phyloP scores from a whole-genome alignment of 176 grass and related monocot species.

The Musa troglodytarum region DNA sequence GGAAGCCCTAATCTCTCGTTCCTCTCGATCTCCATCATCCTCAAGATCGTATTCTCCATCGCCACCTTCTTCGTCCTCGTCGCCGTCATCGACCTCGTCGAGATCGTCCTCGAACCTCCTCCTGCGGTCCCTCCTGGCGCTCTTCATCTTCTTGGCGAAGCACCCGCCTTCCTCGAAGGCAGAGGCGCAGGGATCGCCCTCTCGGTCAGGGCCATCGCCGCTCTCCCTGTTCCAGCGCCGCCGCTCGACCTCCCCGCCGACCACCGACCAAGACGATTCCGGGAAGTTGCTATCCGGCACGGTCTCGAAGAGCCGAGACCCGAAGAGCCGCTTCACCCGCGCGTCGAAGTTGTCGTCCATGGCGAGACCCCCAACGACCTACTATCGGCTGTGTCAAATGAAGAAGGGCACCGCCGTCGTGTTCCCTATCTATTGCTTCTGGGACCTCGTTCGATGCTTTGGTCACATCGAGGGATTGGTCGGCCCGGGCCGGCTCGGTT shows the following conservation, averaged over 20 bases:
- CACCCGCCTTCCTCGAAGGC: slow-evolving; percentile 63
- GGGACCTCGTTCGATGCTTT: too few species aligned
- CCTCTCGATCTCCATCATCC: slow-evolving; percentile 38
- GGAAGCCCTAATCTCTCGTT: slow-evolving; percentile 60
- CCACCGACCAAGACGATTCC: slow-evolving; percentile 64
- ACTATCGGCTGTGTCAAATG: too few species aligned
- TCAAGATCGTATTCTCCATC: slow-evolving; percentile 8
- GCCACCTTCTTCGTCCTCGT: neutral
- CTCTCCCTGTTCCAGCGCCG: slow-evolving; percentile 54
- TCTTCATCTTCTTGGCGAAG: slow-evolving; percentile 39
- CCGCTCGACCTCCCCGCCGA: slow-evolving; percentile 66
- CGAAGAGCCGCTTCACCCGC: slow-evolving; percentile 90
- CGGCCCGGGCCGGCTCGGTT: too few species aligned
- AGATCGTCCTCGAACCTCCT: slow-evolving; percentile 37
- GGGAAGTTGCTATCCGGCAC: slow-evolving; percentile 64
- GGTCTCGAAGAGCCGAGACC: slow-evolving; percentile 58
- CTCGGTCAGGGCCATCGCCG: slow-evolving; percentile 29
- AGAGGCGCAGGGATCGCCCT: slow-evolving; percentile 60
- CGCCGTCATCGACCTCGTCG: slow-evolving; percentile 21
- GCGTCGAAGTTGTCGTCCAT: slow-evolving; percentile 59
- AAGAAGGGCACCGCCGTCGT: too few species aligned
- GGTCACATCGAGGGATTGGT: too few species aligned
- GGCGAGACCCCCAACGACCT: neutral
- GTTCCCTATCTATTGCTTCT: too few species aligned
- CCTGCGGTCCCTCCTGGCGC: slow-evolving; percentile 18